Conservation (phyloP, 2,329 filamentous ascomycete species). For the Alternaria gansuensis region DNA sequence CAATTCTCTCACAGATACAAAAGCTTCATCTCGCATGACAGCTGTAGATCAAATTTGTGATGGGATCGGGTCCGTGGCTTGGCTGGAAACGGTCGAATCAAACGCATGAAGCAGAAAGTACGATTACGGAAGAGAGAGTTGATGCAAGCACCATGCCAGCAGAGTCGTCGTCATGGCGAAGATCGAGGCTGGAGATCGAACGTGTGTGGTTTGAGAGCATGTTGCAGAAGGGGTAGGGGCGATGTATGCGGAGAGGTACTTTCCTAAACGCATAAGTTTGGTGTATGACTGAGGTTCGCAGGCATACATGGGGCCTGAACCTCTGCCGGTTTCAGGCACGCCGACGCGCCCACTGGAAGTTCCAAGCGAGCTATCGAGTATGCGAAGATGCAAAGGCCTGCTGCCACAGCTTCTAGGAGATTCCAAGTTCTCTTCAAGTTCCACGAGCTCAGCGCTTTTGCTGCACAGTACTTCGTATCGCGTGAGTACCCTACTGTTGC, state of each 20-base stretch:
- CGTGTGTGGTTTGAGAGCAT: slow-evolving; percentile 46
- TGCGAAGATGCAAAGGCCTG: not conserved
- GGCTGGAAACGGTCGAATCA: slow-evolving; percentile 46
- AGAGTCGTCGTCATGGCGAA: slow-evolving; percentile 30
- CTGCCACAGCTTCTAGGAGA: not conserved
- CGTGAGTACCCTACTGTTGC: slow-evolving; percentile 1
- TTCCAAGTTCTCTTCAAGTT: slow-evolving; percentile 3
- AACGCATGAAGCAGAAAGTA: slow-evolving; percentile 39
- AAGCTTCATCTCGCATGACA: slow-evolving; percentile 33
- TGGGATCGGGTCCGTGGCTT: slow-evolving; percentile 30
- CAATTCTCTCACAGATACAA: slow-evolving; percentile 42
- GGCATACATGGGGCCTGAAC: slow-evolving; percentile 38
- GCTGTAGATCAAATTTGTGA: slow-evolving; percentile 25
- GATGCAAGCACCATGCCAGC: slow-evolving; percentile 31
- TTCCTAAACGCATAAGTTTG: slow-evolving; percentile 52
- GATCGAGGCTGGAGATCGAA: slow-evolving; percentile 40
- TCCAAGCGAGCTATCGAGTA: slow-evolving; percentile 8
- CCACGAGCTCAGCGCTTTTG: not conserved
- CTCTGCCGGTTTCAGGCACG: slow-evolving; percentile 46
- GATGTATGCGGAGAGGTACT: slow-evolving; percentile 32
- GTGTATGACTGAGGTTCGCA: slow-evolving; percentile 41
- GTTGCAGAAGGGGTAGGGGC: slow-evolving; percentile 45
- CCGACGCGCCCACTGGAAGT: slow-evolving; percentile 18
- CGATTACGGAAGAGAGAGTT: slow-evolving; percentile 25
- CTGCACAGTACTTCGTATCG: not conserved